These are phyloP conservation scores for Dendrobium nobile DNA, from an alignment of 106 monocot genomes.

Conservation along the genomic window DNA sequence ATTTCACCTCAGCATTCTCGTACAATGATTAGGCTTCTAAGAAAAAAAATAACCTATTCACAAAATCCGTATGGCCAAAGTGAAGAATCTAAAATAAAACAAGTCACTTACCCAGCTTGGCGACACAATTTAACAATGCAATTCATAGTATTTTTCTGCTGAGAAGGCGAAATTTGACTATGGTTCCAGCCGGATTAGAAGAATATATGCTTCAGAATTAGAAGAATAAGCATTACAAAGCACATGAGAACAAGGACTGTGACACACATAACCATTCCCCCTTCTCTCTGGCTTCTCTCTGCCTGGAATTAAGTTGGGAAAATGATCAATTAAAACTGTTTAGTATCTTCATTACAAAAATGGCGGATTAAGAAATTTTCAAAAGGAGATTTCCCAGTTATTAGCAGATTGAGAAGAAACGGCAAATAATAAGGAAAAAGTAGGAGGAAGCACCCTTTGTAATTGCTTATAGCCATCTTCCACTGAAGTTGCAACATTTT, in stretches of 20 bases:
- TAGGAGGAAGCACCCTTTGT: conserved; percentile 47
- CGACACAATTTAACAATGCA: not conserved
- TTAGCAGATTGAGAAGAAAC: no score
- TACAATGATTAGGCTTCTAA: not conserved
- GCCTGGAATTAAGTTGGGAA: not conserved
- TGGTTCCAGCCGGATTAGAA: not conserved
- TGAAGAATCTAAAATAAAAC: not conserved
- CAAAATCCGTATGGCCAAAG: not conserved
- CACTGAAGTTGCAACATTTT: conserved; percentile 82
- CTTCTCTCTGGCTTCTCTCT: conserved; percentile 8
- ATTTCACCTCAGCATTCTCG: no score
- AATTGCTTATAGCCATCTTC: conserved; percentile 90
- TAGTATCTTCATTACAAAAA: no score
- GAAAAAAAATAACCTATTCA: not conserved
- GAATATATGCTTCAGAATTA: conserved; percentile 5
- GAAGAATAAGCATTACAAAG: conserved; percentile 3
- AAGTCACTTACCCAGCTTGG: not conserved
- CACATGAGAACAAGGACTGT: conserved; percentile 8
- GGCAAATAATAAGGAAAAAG: not conserved
- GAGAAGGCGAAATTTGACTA: not conserved
- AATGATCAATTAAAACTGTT: not conserved
- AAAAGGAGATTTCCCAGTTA: no score
- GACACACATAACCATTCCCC: conserved; percentile 8
- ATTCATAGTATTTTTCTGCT: not conserved
- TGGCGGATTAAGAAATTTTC: no score